These are phyloP conservation scores for Articulospora tetracladia DNA, from an alignment of 495 filamentous ascomycete species.

Conservation along the genomic window DNA sequence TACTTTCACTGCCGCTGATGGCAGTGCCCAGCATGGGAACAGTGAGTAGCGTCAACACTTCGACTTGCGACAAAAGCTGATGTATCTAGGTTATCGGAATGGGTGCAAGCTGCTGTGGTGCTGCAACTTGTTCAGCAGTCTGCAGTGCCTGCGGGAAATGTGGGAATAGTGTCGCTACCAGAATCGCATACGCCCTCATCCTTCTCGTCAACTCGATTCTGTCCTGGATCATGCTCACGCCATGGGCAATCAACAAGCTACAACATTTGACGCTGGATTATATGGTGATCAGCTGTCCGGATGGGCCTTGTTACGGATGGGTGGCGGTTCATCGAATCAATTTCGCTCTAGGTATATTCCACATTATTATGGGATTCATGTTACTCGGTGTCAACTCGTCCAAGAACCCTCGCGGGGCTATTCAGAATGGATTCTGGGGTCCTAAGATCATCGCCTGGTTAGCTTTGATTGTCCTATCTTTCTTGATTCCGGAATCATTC, in stretches of 20 bases:
- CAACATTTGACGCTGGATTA: conserved; percentile 90
- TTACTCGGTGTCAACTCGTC: conserved; percentile 83
- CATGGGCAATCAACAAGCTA: conserved; percentile 95
- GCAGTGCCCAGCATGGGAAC: conserved; percentile 83
- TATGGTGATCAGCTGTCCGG: conserved; percentile 86
- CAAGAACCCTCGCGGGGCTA: conserved; percentile 78
- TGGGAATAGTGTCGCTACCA: conserved; percentile 92
- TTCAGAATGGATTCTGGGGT: conserved; percentile 96
- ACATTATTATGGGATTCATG: conserved; percentile 76
- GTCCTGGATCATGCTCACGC: conserved; percentile 98
- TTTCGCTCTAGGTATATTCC: conserved; percentile 93
- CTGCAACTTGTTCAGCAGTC: conserved; percentile 89
- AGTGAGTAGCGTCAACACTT: conserved; percentile 45
- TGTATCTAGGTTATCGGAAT: conserved; percentile 64
- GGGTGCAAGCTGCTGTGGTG: conserved; percentile 85
- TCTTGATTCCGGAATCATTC: conserved; percentile 93
- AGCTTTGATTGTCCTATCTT: conserved; percentile 79
- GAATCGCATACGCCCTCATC: conserved; percentile 95
- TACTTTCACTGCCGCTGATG: conserved; percentile 84
- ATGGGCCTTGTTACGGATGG: conserved; percentile 91
- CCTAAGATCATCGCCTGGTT: conserved; percentile 78
- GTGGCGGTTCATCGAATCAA: conserved; percentile 96
- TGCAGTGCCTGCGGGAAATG: conserved; percentile 96
- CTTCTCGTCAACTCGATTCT: conserved; percentile 94
- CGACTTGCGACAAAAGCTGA: conserved; percentile 23